phyloP scores from a whole-genome alignment of 1,284 basidiomycete species.

The Waitea zeae region DNA sequence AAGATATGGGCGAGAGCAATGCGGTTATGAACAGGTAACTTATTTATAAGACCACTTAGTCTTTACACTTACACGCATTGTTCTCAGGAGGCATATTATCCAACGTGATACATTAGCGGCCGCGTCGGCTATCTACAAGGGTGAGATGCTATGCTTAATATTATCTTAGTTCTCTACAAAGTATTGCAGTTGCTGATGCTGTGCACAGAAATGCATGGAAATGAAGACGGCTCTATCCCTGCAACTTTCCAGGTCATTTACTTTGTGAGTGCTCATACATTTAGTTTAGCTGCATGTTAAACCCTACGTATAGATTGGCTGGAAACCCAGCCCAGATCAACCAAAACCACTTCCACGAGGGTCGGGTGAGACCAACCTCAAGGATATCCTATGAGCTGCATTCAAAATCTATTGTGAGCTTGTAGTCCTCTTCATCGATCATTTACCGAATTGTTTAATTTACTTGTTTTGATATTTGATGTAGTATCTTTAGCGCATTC shows the following conservation, averaged over 20 bases:
- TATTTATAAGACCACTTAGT: neutral
- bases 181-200: slow-evolving; percentile 3
- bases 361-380: slow-evolving; percentile 65
- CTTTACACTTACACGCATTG: neutral
- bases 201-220: slow-evolving; percentile 65
- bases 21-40: slow-evolving; percentile 68
- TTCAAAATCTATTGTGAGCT: too few relatives aligned
- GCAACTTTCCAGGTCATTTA: slow-evolving; percentile 96
- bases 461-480: too few relatives aligned
- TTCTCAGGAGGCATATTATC: slow-evolving; percentile 43
- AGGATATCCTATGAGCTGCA: slow-evolving; percentile 48
- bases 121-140: slow-evolving; percentile 87
- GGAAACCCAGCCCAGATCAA: slow-evolving; percentile 82
- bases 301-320: slow-evolving; percentile 65
- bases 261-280: slow-evolving; percentile 41
- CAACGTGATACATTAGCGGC: slow-evolving; percentile 81
- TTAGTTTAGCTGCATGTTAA: slow-evolving; percentile 2
- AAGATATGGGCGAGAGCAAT: slow-evolving; percentile 95
- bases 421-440: too few relatives aligned
- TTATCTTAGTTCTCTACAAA: too few relatives aligned
- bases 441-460: too few relatives aligned
- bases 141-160: slow-evolving; percentile 19
- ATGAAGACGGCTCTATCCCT: slow-evolving; percentile 70
- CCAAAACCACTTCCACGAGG: slow-evolving; percentile 78
- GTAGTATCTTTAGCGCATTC: too few relatives aligned